Evolutionary conservation across 768 basidiomycete genomes (phyloP), one percentile per base, ranked within the genome.

Genomic region (Russula foetens): DNA sequence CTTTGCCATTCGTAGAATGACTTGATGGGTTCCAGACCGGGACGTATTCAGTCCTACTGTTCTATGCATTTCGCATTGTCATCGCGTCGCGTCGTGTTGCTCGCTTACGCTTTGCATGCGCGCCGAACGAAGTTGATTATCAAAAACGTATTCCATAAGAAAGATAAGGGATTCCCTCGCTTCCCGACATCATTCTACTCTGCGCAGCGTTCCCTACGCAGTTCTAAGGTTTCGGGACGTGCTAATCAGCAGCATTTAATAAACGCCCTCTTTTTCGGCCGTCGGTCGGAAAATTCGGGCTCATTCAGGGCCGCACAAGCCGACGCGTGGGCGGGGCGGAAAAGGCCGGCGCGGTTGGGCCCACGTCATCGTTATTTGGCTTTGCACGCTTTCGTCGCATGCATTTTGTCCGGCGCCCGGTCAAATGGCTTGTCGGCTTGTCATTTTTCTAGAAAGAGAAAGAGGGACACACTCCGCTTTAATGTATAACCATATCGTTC

Each of bases 331-430:
- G 54, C 33, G 50, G 4, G 35, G 60, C 49, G 28, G 46, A 29
- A 31, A 49, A 55, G 14, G 8, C 8, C 33, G 43, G 45, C 48
- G 55, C 26, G 35, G 11, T 54, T 35, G 39, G 14, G 3, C 12
- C 43, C 60, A 60, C 59, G 55, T 56, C 60, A 56, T 61, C 33
- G 19, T 46, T 28, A 51, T 61, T 55, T 52, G 24, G 21, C 35
- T 12, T 41, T 31, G 33, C 59, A 51, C 33, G 58, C 58, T 51
- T 39, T 45, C 26, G 44, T 51, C 43, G 39, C 60, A 51, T 39
- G 41, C 47, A 38, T 9, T 41, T 17, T 17, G 38, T 23, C 5
- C 24, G 33, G 12, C 35, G 28, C n/a, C 14, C 28, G 19, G 39
- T 12, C 24, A 28, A 24, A 17, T n/a, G n/a, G n/a, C n/a, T n/a